phyloP scores from a whole-genome alignment of 2,329 filamentous ascomycete genomes.

The Talaromyces atroroseus region DNA sequence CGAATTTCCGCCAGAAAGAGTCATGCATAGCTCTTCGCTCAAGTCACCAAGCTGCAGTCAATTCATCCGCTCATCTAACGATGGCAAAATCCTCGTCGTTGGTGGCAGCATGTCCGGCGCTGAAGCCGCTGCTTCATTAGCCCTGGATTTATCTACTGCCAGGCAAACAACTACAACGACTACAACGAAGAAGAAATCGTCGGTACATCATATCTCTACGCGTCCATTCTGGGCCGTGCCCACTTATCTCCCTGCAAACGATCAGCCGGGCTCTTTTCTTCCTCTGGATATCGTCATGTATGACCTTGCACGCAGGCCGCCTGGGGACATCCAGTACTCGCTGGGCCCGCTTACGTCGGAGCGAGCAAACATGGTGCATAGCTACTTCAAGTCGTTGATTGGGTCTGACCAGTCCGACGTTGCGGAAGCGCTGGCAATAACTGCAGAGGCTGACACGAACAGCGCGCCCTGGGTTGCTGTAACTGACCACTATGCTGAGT shows the following conservation, averaged over 20 bases:
- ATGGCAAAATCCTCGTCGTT: slow-evolving; percentile 63
- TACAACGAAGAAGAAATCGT: slow-evolving; percentile 19
- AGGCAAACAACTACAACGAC: too few relatives aligned
- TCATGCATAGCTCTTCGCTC: slow-evolving; percentile 66
- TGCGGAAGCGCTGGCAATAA: slow-evolving; percentile 31
- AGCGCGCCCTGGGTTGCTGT: slow-evolving; percentile 63
- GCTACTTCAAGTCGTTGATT: slow-evolving; percentile 39
- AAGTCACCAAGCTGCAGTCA: slow-evolving; percentile 14
- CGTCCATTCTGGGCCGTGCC: slow-evolving; percentile 69
- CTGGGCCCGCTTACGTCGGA: slow-evolving; percentile 61
- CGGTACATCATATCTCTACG: slow-evolving; percentile 63
- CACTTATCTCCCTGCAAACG: slow-evolving; percentile 35
- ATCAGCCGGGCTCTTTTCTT: slow-evolving; percentile 53
- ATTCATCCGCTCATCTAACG: neutral
- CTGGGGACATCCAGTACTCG: slow-evolving; percentile 54
- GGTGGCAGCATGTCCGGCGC: slow-evolving; percentile 80
- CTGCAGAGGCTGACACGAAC: slow-evolving; percentile 35
- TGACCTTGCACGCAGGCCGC: slow-evolving; percentile 59
- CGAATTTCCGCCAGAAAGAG: slow-evolving; percentile 37
- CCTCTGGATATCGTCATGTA: slow-evolving; percentile 69
- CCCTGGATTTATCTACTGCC: slow-evolving; percentile 60
- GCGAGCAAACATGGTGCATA: slow-evolving; percentile 51
- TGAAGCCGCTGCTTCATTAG: slow-evolving; percentile 68
- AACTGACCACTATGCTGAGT: slow-evolving; percentile 67
- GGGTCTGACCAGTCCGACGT: slow-evolving; percentile 42